These are phyloP conservation scores for Bifiguratus adelaidae DNA, from an alignment of 192 early-diverging fungal genomes.

Conservation along the genomic window DNA sequence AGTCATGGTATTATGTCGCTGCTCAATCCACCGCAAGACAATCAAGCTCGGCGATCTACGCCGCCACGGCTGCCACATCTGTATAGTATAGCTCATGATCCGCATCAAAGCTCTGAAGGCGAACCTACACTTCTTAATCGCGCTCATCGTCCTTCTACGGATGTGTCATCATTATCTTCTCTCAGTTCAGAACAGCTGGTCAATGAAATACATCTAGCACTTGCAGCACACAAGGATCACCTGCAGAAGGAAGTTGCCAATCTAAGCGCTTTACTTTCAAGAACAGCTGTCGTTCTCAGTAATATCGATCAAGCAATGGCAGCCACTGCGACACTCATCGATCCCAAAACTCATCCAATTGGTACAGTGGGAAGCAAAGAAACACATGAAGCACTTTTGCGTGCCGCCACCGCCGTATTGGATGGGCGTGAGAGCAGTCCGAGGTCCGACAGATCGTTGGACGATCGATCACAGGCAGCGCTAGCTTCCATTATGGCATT, in stretches of 20 bases:
- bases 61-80: conserved; percentile 3
- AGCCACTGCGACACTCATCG: conserved; percentile 3
- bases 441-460: not conserved
- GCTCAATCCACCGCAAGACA: not conserved
- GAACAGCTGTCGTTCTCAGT: conserved; percentile 39
- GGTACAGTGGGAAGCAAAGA: no score
- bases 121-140: no score
- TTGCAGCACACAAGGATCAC: conserved; percentile 43
- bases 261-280: conserved; percentile 32
- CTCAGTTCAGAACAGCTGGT: no score
- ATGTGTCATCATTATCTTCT: no score
- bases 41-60: not conserved
- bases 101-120: no score
- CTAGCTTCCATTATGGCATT: conserved; percentile 9
- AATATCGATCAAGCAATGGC: conserved; percentile 39
- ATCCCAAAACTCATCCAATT: not conserved
- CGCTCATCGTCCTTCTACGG: no score
- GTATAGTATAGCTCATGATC: no score
- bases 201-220: conserved; percentile 31
- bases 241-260: conserved; percentile 40
- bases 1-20: conserved; percentile 2
- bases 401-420: no score
- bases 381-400: no score
- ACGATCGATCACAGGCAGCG: not conserved
- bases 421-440: no score